These are phyloP conservation scores for Xylaria grammica DNA, from an alignment of 495 filamentous ascomycete genomes.

Conservation along the genomic window DNA sequence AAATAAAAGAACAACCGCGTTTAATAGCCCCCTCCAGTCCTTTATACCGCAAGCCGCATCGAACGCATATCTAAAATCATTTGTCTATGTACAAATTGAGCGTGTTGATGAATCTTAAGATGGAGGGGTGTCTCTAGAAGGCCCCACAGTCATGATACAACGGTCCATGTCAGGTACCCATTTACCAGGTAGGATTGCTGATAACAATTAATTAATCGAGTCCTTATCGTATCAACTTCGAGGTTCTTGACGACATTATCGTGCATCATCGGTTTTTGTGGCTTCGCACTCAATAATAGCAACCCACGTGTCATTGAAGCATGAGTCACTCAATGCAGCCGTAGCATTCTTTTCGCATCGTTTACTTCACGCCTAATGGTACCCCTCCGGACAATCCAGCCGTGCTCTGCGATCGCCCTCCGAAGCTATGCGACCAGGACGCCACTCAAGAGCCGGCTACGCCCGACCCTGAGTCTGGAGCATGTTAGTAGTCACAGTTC, in stretches of 20 bases:
- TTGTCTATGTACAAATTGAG: background rate
- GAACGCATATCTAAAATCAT: background rate
- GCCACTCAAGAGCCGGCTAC: constrained; percentile 38
- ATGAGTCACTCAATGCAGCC: constrained; percentile 7
- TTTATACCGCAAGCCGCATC: too few species aligned
- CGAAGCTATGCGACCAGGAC: constrained; percentile 49
- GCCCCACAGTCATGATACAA: background rate
- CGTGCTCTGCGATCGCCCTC: constrained; percentile 25
- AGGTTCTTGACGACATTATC: too few species aligned
- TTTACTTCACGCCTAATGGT: constrained; percentile 6
- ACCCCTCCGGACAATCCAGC: constrained; percentile 12
- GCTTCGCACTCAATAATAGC: background rate
- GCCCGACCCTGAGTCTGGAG: constrained; percentile 51
- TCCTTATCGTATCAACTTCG: constrained; percentile 9
- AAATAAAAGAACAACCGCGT: background rate
- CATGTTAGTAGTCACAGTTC: constrained; percentile 46
- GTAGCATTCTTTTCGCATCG: background rate
- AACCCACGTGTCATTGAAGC: background rate
- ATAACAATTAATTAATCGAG: background rate
- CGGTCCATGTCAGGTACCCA: background rate
- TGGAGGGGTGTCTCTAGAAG: background rate
- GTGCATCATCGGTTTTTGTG: background rate
- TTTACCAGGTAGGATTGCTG: background rate
- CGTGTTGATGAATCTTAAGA: background rate
- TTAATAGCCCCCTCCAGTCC: background rate